phyloP scores from a whole-genome alignment of 139 green algal genomes.

The Diplosphaera chodatii region DNA sequence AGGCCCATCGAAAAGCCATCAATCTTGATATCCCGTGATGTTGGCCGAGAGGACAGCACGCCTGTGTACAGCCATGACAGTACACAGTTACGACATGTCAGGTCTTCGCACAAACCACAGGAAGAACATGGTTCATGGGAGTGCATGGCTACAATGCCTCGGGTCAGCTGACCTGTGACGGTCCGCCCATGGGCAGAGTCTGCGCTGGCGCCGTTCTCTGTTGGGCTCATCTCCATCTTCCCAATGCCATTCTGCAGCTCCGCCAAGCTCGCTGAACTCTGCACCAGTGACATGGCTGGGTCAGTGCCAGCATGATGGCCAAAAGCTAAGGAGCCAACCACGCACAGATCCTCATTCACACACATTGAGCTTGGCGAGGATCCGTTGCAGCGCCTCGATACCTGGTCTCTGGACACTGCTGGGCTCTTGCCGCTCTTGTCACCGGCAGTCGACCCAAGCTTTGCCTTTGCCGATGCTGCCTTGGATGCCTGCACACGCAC shows the following conservation, averaged over 20 bases:
- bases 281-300: too few relatives aligned
- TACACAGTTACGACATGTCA: too few relatives aligned
- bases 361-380: too few relatives aligned
- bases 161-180: neutral
- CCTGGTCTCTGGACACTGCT: neutral
- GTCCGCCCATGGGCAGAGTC: neutral
- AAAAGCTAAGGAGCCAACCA: too few relatives aligned
- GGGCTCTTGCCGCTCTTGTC: neutral
- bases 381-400: neutral
- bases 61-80: conserved; percentile 8
- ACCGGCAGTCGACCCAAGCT: neutral
- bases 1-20: conserved; percentile 66
- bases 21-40: conserved; percentile 43
- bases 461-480: neutral
- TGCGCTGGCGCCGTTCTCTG: neutral
- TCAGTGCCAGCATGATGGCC: too few relatives aligned
- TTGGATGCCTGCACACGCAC: neutral
- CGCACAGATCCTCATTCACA: too few relatives aligned
- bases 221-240: neutral
- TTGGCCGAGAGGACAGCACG: conserved; percentile 49
- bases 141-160: too few relatives aligned
- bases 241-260: neutral
- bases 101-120: too few relatives aligned
- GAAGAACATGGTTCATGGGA: too few relatives aligned
- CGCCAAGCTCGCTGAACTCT: neutral